These are phyloP conservation scores for Cyclotella sp. DNA, from an alignment of 108 stramenopile species.

Conservation along the genomic window DNA sequence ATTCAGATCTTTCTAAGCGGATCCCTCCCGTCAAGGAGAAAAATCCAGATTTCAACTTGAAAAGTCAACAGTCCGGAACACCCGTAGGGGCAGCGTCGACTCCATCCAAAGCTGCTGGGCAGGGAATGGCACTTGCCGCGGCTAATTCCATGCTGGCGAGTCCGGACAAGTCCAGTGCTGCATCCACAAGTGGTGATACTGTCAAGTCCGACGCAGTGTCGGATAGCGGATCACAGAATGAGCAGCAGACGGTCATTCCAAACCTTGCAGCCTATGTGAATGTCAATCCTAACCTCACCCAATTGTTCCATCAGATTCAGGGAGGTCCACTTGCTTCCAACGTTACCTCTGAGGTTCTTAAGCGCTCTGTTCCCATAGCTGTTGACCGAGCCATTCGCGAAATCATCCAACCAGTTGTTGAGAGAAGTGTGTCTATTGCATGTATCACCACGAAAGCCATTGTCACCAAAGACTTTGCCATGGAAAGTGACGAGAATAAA, in stretches of 20 bases:
- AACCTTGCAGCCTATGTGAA: conserved; percentile 96
- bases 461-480: conserved; percentile 99
- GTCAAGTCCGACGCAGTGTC: conserved; percentile 38
- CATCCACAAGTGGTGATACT: conserved; percentile 50
- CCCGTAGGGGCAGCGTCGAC: conserved; percentile 30
- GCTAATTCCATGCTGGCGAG: conserved; percentile 49
- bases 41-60: conserved; percentile 98
- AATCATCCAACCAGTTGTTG: conserved; percentile 98
- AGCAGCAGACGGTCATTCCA: conserved; percentile 94
- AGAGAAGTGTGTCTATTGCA: conserved; percentile 97
- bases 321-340: conserved; percentile 63
- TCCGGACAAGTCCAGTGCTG: conserved; percentile 49
- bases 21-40: conserved; percentile 91
- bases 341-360: conserved; percentile 72
- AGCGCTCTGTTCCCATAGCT: conserved; percentile 92
- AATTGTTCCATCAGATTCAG: conserved; percentile 77
- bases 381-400: conserved; percentile 98
- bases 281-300: conserved; percentile 88
- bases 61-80: conserved; percentile 53
- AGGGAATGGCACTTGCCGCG: conserved; percentile 37
- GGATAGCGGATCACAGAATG: conserved; percentile 52
- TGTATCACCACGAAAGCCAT: conserved; percentile 98
- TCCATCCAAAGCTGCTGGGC: conserved; percentile 42
- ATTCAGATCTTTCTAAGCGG: conserved; percentile 70
- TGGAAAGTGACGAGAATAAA: conserved; percentile 95